A percentile compares a stretch with the other conserved stretches of the same genome.
Conservation (phyloP, 805 yeast genomes). For the Candida easanensis region DNA sequence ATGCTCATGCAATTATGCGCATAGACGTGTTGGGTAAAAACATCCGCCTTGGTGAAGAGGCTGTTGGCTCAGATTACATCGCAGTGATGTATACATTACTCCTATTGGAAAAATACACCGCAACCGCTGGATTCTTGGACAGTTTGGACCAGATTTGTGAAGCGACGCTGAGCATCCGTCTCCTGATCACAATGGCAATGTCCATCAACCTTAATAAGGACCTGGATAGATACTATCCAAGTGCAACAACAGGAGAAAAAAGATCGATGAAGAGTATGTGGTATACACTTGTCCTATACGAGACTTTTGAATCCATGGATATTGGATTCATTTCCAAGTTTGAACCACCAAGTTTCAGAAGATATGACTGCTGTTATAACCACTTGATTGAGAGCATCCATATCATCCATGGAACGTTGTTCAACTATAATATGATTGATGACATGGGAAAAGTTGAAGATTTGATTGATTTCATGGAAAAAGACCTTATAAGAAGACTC, state of each 20-base stretch:
- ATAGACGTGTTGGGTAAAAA: slow-evolving; percentile 10
- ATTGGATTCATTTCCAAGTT: slow-evolving; percentile 19
- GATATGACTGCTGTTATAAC: slow-evolving; percentile 17
- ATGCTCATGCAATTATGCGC: slow-evolving; percentile 13
- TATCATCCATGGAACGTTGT: slow-evolving; percentile 13
- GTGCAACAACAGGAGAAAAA: slow-evolving; percentile 6
- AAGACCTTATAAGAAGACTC: slow-evolving; percentile 8
- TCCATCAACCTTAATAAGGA: slow-evolving; percentile 11
- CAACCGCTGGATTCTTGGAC: slow-evolving; percentile 16
- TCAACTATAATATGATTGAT: slow-evolving; percentile 18
- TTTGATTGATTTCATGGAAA: slow-evolving; percentile 14
- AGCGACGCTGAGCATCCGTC: slow-evolving; percentile 9
- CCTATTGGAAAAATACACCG: slow-evolving; percentile 16
- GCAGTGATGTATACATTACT: slow-evolving; percentile 4
- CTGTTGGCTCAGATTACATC: slow-evolving; percentile 8
- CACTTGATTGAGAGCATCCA: slow-evolving; percentile 15
- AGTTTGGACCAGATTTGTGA: slow-evolving; percentile 16
- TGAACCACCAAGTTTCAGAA: slow-evolving; percentile 15
- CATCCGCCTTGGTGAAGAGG: slow-evolving; percentile 10
- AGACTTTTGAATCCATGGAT: slow-evolving; percentile 17
- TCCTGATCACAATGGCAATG: slow-evolving; percentile 14
- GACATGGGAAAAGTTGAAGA: slow-evolving; percentile 19
- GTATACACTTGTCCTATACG: slow-evolving; percentile 16
- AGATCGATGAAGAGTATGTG: slow-evolving; percentile 17
- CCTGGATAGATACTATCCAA: slow-evolving; percentile 13